Evolutionary conservation across 306 rosid genomes (phyloP), one percentile per base, ranked within the genome.

Genomic region (Pachyrhizus erosus): DNA sequence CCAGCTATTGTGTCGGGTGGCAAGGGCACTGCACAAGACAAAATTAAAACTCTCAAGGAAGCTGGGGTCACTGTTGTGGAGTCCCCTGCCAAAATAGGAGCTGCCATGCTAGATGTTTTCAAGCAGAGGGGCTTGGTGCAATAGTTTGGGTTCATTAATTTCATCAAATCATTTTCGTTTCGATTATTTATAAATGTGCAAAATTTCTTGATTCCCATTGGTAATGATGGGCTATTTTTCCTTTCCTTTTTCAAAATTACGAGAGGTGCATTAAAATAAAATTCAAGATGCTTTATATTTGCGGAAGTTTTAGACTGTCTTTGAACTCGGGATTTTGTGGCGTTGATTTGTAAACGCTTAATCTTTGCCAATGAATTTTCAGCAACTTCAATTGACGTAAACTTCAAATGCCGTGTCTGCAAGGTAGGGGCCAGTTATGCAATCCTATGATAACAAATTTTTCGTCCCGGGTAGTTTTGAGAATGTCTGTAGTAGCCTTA

Each of bases 1-100:
- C 90, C 94, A 96, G 99, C 99, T 80, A 96, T 96, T 77, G 98
- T 94, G 69, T 94, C 99, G 1, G 99, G 99, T 51, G 99, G 99
- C 40, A 96, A 92, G 88, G 99, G 99, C 20, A 96, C 99, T 8
- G 99, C 99, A 8, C 99, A 94, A 87, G 98, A 88, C 90, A 96
- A 96, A 84, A 94, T 96, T 77, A 88, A 79, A 73, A 92, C 93
- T 40, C 97, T 96, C 2, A 87, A 84, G 85, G 99, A 92, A 83
- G 97, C 97, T 82, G 98, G 97, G 73, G 98, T 90, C 23, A 93
- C 92, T 23, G 99, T 96, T 76, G 99, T 91, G 54, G 97, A 96
- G 91, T 96, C 99, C 31, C 99, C 99, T 15, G 98, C 99, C 1
- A 92, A 92, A 84, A 96, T 96, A 66, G 99, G 99, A 13, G 83